Evolutionary conservation across 1,139 yeast genomes (phyloP).

Genomic region (Yamadazyma epiphylla): DNA sequence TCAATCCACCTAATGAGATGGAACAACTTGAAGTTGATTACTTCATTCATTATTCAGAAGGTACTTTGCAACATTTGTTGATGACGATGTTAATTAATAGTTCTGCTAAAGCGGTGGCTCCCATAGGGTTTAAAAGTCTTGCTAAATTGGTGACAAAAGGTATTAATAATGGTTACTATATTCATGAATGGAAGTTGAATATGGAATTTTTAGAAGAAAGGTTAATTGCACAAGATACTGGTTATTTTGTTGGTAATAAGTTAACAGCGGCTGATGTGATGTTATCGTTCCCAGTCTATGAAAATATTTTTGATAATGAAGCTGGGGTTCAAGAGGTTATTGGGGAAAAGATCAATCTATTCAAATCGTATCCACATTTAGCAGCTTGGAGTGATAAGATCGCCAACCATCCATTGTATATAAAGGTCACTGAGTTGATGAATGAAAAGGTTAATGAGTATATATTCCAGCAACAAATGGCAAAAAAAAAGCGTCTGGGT

Average conservation of each 20-base stretch:
- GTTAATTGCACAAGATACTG: conserved; percentile 36
- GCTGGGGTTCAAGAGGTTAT: conserved; percentile 32
- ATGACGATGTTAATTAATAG: conserved; percentile 41
- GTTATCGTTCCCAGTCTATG: conserved; percentile 42
- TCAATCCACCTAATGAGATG: conserved; percentile 28
- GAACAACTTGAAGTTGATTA: conserved; percentile 43
- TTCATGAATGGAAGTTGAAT: conserved; percentile 38
- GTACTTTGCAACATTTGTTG: conserved; percentile 47
- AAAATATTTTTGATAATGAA: conserved; percentile 40
- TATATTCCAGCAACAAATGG: conserved; percentile 3
- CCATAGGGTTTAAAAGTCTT: conserved; percentile 42
- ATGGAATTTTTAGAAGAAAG: conserved; percentile 40
- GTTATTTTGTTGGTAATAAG: conserved; percentile 52
- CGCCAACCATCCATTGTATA: conserved; percentile 27
- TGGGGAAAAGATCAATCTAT: conserved; percentile 30
- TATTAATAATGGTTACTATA: conserved; percentile 38
- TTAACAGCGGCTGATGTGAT: conserved; percentile 61
- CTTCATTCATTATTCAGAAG: conserved; percentile 55
- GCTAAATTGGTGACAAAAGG: conserved; percentile 38
- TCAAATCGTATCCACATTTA: conserved; percentile 22
- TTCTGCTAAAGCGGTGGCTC: conserved; percentile 38
- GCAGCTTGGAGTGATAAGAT: conserved; percentile 38
- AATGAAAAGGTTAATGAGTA: conserved; percentile 21
- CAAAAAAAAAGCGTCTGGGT: too few relatives aligned
- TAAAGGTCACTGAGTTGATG: conserved; percentile 27